Base-by-base conservation (phyloP, 1,284 basidiomycete species). In the Ganoderma boninense region DNA sequence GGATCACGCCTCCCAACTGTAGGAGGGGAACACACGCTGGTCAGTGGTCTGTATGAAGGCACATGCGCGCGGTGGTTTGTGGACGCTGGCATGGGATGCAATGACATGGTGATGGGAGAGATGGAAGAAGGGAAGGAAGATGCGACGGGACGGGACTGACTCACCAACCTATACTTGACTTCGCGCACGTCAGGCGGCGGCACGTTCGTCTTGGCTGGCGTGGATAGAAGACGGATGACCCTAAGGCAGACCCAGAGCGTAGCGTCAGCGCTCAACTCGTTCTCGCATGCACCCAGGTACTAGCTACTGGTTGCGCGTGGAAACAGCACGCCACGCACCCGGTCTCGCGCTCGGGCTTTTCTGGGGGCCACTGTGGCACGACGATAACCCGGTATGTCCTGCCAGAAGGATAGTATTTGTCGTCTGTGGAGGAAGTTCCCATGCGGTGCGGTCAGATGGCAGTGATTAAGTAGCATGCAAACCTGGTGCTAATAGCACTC, bases 301-400 rank as follows among this genome's bases (percentile, higher is more conserved):
- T 32, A 32, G 29, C 29, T 32, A 32, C 13, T 4, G 26, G 59
- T 61, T 60, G 73, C 73, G 69, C 63, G 64, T 18, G 61, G 20
- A 52, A 38, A 65, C 61, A 23, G 65, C 13, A 13, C 23, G 38
- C 23, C 38, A 62, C 20, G 77, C 69, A 82, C 83, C 83, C 83
- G 61, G 81, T 62, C 60, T 62, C 60, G 60, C 60, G 60, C 60
- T 62, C 60, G 76, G 20, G 75, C 80, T 56, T 80, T 81, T 62
- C 60, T 26, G 60, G 60, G n/a, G 60, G 60, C 54, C 80, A 78
- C 65, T 79, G 77, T 65, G 81, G 82, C 13, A 83, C 76, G 70
- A 84, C 76, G 64, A 82, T 77, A 16, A 84, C 74, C 65, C 82
- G 80, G 71, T 82, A 80, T 59, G 82, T 79, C 71, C 79, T 76